These are phyloP conservation scores for Chamaenerion angustifolium DNA, from an alignment of 345 rosid species.

Conservation along the genomic window DNA sequence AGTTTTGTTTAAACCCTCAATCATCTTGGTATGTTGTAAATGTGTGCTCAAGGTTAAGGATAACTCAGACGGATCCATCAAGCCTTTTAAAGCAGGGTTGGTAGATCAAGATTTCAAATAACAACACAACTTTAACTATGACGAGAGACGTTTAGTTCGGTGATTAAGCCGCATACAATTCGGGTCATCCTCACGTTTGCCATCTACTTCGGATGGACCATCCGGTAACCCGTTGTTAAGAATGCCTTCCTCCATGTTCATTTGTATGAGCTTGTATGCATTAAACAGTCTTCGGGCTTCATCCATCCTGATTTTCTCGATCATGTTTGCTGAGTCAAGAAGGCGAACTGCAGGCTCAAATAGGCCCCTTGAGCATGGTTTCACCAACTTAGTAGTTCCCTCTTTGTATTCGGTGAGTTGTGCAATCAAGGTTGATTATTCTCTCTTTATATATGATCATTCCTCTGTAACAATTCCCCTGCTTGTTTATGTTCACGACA, in stretches of 20 bases:
- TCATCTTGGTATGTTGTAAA: background rate
- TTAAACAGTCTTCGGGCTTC: background rate
- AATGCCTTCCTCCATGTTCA: background rate
- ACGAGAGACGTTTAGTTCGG: background rate
- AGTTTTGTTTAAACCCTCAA: too few relatives aligned
- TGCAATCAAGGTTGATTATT: background rate
- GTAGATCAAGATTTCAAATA: background rate
- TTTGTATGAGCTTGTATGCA: background rate
- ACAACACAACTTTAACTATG: background rate
- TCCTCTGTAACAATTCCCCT: background rate
- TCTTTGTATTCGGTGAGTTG: background rate
- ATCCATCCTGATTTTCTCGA: background rate
- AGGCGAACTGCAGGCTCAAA: background rate
- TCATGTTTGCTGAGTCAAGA: background rate
- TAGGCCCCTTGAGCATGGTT: background rate
- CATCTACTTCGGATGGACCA: background rate
- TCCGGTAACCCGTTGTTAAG: conserved; percentile 2
- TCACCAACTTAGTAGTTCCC: background rate
- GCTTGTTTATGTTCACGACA: background rate
- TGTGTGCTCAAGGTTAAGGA: background rate
- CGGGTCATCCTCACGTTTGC: background rate
- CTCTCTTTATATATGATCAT: too few relatives aligned
- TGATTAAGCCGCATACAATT: too few relatives aligned
- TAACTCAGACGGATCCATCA: background rate
- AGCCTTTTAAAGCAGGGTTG: background rate